These are phyloP conservation scores for Lyophyllum shimeji DNA, from an alignment of 768 basidiomycete species.

Conservation along the genomic window DNA sequence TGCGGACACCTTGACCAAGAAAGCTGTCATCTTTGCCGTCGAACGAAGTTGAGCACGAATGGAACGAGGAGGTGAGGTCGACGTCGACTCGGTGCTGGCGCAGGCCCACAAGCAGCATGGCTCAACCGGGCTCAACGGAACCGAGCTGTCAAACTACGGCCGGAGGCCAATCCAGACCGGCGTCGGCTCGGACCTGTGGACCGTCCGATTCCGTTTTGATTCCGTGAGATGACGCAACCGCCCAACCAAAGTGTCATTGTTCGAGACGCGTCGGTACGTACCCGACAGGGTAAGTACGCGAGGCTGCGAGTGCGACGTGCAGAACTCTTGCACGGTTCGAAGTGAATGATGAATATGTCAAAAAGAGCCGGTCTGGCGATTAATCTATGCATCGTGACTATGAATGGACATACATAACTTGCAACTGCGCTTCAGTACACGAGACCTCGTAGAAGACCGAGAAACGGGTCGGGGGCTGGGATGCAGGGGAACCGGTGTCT, in stretches of 20 bases:
- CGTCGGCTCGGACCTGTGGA: neutral
- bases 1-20: neutral
- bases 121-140: no score
- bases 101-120: no score
- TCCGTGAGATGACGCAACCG: neutral
- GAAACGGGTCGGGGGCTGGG: no score
- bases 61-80: neutral
- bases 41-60: no score
- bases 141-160: neutral
- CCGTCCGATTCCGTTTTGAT: conserved; percentile 6
- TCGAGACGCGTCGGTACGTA: no score
- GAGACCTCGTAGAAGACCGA: no score
- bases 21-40: neutral
- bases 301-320: no score
- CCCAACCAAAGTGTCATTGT: no score
- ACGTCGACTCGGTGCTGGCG: neutral
- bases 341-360: neutral
- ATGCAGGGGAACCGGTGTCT: no score
- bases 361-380: neutral
- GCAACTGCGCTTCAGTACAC: no score
- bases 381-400: neutral
- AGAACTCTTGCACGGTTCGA: no score
- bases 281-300: no score
- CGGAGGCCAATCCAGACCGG: neutral
- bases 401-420: neutral